These are phyloP conservation scores for Entomortierella lignicola DNA, from an alignment of 192 early-diverging fungal species.

Conservation along the genomic window DNA sequence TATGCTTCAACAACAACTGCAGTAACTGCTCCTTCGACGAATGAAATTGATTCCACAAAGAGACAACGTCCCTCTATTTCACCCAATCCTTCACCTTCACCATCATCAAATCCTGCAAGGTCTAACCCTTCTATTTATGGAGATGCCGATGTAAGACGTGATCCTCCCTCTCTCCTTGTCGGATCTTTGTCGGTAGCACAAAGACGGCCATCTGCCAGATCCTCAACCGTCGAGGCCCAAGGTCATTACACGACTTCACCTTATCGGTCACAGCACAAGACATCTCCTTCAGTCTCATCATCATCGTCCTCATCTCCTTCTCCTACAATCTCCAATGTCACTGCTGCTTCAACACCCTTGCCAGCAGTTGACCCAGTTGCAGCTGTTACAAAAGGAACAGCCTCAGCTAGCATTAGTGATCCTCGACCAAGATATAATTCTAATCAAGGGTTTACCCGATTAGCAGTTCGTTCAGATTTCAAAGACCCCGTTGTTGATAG, in stretches of 20 bases:
- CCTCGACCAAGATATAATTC: not conserved
- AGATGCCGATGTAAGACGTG: not conserved
- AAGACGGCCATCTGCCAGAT: not conserved
- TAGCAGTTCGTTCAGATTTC: not conserved
- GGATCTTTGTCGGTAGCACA: not conserved
- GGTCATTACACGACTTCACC: not conserved
- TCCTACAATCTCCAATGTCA: constrained; percentile 35
- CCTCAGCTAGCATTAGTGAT: constrained; percentile 32
- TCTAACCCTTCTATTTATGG: no score
- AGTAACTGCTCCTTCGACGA: not conserved
- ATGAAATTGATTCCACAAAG: not conserved
- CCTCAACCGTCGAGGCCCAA: not conserved
- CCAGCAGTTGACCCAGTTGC: constrained; percentile 25
- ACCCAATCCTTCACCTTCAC: not conserved
- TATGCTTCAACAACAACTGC: not conserved
- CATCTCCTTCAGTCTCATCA: constrained; percentile 31
- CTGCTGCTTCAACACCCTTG: constrained; percentile 32
- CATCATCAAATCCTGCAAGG: no score
- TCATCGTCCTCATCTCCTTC: constrained; percentile 48
- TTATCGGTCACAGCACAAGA: constrained; percentile 14
- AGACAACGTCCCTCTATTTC: not conserved
- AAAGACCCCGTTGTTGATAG: not conserved
- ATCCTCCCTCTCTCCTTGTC: not conserved
- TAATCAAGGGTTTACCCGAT: not conserved
- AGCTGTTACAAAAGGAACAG: constrained; percentile 35